phyloP scores from a whole-genome alignment of 805 yeast species.

The Ogataea zsoltii region DNA sequence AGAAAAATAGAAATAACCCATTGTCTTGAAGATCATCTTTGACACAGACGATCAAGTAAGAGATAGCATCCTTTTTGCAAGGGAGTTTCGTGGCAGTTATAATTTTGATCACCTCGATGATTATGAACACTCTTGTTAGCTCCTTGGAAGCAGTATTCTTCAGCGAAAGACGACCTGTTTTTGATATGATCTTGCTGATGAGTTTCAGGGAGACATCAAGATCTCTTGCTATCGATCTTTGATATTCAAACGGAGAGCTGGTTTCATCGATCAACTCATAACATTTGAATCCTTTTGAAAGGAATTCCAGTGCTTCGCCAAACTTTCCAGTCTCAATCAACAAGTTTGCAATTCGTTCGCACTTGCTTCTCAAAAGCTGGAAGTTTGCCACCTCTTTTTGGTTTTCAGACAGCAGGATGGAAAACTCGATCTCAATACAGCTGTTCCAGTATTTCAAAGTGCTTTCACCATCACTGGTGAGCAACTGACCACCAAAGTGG shows the following conservation, averaged over 20 bases:
- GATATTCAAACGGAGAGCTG: slow-evolving; percentile 8
- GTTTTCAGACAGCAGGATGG: slow-evolving; percentile 15
- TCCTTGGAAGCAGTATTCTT: slow-evolving; percentile 18
- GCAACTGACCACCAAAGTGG: slow-evolving; percentile 37
- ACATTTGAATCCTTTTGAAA: slow-evolving; percentile 21
- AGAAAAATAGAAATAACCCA: slow-evolving; percentile 32
- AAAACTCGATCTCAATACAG: slow-evolving; percentile 36
- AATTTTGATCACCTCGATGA: slow-evolving; percentile 23
- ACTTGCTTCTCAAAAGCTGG: slow-evolving; percentile 30
- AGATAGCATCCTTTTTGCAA: slow-evolving; percentile 25
- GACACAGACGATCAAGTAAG: slow-evolving; percentile 25
- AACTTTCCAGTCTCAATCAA: slow-evolving; percentile 23
- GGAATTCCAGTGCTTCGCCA: slow-evolving; percentile 20
- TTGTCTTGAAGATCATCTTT: slow-evolving; percentile 28
- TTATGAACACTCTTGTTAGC: slow-evolving; percentile 19
- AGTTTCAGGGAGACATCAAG: slow-evolving; percentile 20
- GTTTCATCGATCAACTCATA: slow-evolving; percentile 11
- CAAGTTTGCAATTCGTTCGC: slow-evolving; percentile 36
- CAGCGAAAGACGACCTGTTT: slow-evolving; percentile 12
- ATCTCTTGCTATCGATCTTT: slow-evolving; percentile 7
- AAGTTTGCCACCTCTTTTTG: slow-evolving; percentile 9
- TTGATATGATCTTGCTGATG: slow-evolving; percentile 22
- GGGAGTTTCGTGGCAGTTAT: slow-evolving; percentile 24
- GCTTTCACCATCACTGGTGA: slow-evolving; percentile 13
- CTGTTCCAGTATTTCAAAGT: slow-evolving; percentile 24